Evolutionary conservation across 495 filamentous ascomycete genomes (phyloP).

Genomic region (Penicillium desertorum): DNA sequence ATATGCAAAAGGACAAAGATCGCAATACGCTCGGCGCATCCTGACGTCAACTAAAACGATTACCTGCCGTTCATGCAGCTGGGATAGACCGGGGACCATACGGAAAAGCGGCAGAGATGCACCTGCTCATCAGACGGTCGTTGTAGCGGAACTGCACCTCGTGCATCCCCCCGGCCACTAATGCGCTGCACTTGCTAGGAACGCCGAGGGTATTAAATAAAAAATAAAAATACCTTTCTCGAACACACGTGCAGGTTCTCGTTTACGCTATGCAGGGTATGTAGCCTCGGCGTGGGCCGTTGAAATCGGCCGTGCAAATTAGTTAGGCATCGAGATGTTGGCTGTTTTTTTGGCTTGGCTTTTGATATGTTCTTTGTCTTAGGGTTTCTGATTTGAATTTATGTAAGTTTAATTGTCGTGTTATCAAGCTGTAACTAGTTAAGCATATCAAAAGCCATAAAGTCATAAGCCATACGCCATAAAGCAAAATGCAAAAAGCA

Average conservation of each 20-base stretch:
- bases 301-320: slow-evolving; percentile 11
- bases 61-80: slow-evolving; percentile 12
- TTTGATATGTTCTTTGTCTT: neutral
- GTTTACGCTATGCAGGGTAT: slow-evolving; percentile 12
- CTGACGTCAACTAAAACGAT: slow-evolving; percentile 13
- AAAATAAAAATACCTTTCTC: slow-evolving; percentile 2
- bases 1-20: slow-evolving; percentile 12
- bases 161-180: slow-evolving; percentile 16
- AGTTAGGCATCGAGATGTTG: neutral
- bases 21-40: slow-evolving; percentile 12
- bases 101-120: slow-evolving; percentile 9
- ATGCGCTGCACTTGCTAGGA: slow-evolving; percentile 5
- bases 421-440: neutral
- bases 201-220: neutral
- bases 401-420: neutral
- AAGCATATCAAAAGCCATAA: neutral
- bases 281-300: slow-evolving; percentile 10
- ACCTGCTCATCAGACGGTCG: neutral
- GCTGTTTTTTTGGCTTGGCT: neutral
- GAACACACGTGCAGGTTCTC: slow-evolving; percentile 6
- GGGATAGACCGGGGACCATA: slow-evolving; percentile 3
- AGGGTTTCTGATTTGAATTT: neutral
- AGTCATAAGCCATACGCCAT: neutral
- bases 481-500: neutral
- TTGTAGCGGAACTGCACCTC: slow-evolving; percentile 14